Percentiles rank a stretch among this genome's conserved stretches.
Conservation (phyloP, 148 eudicot species). For the Beta vulgaris region DNA sequence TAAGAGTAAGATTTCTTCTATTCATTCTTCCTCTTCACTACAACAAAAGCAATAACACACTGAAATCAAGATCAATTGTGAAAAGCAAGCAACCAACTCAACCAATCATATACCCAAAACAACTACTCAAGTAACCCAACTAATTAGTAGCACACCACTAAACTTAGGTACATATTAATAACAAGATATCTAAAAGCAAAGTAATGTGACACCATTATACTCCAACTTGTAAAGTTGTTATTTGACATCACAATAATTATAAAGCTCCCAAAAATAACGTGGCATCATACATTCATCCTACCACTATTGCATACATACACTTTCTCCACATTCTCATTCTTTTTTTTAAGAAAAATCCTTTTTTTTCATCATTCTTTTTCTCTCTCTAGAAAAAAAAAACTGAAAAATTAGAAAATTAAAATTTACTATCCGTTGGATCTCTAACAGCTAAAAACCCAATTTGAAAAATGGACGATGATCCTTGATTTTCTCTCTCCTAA, state of each 20-base stretch:
- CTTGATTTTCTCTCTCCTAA: conserved; percentile 29
- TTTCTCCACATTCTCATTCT: conserved; percentile 21
- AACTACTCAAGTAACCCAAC: neutral
- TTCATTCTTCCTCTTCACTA: neutral
- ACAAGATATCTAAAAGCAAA: neutral
- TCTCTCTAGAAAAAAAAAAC: neutral
- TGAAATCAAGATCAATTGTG: conserved; percentile 11
- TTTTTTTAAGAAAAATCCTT: no score
- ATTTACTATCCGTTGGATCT: conserved; percentile 33
- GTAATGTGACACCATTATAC: conserved; percentile 22
- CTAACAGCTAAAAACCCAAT: conserved; percentile 11
- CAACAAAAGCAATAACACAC: neutral
- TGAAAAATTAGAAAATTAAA: conserved; percentile 17
- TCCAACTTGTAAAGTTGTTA: conserved; percentile 27
- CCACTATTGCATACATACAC: conserved; percentile 13
- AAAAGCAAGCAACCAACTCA: conserved; percentile 26
- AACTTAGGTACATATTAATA: no score
- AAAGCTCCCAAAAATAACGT: conserved; percentile 20
- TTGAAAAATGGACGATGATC: conserved; percentile 32
- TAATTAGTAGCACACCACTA: neutral
- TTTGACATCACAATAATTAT: conserved; percentile 2
- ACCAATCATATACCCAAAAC: neutral
- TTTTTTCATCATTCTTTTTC: no score
- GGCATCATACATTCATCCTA: conserved; percentile 19
- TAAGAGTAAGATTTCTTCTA: neutral